Evolutionary conservation across 805 yeast genomes (phyloP).

Genomic region (Saccharomycopsis sp.): DNA sequence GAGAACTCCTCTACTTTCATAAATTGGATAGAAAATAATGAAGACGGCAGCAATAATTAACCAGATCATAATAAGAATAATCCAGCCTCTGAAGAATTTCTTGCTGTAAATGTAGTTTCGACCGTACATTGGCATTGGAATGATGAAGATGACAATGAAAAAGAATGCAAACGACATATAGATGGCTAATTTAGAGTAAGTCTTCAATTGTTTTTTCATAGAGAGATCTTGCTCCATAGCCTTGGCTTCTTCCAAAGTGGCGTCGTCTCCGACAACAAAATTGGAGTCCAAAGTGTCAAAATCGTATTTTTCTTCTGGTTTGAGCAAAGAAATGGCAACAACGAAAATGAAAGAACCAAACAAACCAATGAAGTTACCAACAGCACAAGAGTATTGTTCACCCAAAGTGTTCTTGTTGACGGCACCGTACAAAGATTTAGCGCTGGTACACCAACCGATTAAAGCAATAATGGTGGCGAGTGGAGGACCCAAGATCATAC

Average conservation of each 20-base stretch:
- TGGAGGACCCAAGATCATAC: conserved; percentile 33
- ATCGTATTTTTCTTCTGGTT: conserved; percentile 27
- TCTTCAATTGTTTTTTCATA: conserved; percentile 23
- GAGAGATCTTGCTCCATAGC: conserved; percentile 25
- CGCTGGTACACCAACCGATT: conserved; percentile 33
- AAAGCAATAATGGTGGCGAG: conserved; percentile 33
- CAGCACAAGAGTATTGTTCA: conserved; percentile 34
- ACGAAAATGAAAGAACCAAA: conserved; percentile 31
- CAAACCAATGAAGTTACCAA: conserved; percentile 34
- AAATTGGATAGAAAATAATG: conserved; percentile 30
- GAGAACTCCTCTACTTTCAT: conserved; percentile 28
- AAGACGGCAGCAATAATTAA: conserved; percentile 27
- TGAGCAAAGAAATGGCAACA: conserved; percentile 21
- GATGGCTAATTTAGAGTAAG: conserved; percentile 25
- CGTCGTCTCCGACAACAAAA: conserved; percentile 31
- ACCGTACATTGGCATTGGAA: conserved; percentile 32
- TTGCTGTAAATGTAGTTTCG: conserved; percentile 28
- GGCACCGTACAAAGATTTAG: conserved; percentile 31
- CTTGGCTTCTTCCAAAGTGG: conserved; percentile 28
- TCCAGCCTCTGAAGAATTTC: conserved; percentile 30
- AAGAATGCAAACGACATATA: conserved; percentile 25
- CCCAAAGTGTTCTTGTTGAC: conserved; percentile 31
- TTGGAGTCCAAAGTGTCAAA: conserved; percentile 25
- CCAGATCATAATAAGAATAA: conserved; percentile 32
- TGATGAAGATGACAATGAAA: conserved; percentile 25